Percentiles rank a stretch among this genome's conserved stretches.
These are phyloP conservation scores for Trypanosoma congolense DNA, from an alignment of 208 protist species.

Conservation along the genomic window DNA sequence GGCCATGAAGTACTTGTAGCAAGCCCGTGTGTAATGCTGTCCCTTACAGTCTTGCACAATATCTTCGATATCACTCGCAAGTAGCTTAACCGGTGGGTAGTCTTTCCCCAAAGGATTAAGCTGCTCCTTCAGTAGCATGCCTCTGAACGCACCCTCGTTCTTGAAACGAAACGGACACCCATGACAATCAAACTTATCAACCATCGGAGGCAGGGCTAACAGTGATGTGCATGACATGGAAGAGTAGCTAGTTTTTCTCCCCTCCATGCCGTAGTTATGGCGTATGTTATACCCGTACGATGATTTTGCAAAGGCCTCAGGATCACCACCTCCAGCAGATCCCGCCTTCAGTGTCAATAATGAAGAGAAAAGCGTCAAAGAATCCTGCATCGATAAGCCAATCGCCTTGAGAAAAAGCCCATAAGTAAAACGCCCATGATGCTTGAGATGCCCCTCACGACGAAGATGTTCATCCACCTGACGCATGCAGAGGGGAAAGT, in stretches of 20 bases:
- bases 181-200: constrained; percentile 83
- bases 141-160: constrained; percentile 61
- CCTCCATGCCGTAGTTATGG: constrained; percentile 90
- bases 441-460: constrained; percentile 83
- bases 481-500: constrained; percentile 91
- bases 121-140: constrained; percentile 45
- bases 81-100: constrained; percentile 35
- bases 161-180: constrained; percentile 88
- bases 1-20: constrained; percentile 90
- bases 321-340: constrained; percentile 23
- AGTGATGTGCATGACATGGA: constrained; percentile 77
- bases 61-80: constrained; percentile 75
- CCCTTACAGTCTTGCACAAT: constrained; percentile 81
- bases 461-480: constrained; percentile 78
- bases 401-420: constrained; percentile 89
- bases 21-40: constrained; percentile 87
- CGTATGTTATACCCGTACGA: constrained; percentile 89
- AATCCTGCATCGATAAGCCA: constrained; percentile 80
- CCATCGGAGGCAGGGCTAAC: constrained; percentile 71
- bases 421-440: constrained; percentile 87
- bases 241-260: constrained; percentile 88
- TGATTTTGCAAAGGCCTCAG: constrained; percentile 76
- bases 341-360: constrained; percentile 84
- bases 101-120: constrained; percentile 50
- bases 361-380: constrained; percentile 75